Evolutionary conservation across 2,329 filamentous ascomycete genomes (phyloP), one percentile per base, ranked within the genome.

Genomic region (Thielaviopsis ethacetica): DNA sequence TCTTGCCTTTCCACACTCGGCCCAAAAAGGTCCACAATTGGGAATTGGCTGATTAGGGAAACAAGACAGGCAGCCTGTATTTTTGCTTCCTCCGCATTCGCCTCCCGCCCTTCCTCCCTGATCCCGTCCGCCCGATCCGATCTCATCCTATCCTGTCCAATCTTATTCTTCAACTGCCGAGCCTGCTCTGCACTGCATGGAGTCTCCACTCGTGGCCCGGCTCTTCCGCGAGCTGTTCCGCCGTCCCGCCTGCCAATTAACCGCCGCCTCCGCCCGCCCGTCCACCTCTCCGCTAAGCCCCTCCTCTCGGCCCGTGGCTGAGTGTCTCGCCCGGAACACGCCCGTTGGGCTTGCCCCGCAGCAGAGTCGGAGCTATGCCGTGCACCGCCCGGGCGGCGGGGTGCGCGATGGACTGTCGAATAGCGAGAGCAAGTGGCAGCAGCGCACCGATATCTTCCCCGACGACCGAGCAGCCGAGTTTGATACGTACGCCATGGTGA

Each of bases 151-250:
- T 34, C 30, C 30, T 4, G n/a, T 15, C 38, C 13, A n/a, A n/a
- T n/a, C 38, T 15, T n/a, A 54, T 62, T 50, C 54, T 52, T 60
- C 58, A 24, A 52, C 13, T 49, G 27, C 27, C n/a, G 53, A 7
- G 15, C 26, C 26, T 53, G 56, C 60, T 44, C n/a, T n/a, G n/a
- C n/a, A n/a, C n/a, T 10, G 12, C 15, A 95, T 95, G 90, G 90
- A 95, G 73, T 91, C 88, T 19, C 85, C 85, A 61, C 75, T 88
- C 62, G 78, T 90, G 64, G 81, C 81, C 54, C 85, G 85, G 68
- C 78, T 95, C 68, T 91, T 96, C 67, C 82, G 86, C 66, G 87
- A 89, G 74, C 81, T 97, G 50, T 94, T 95, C 66, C 82, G 82
- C 52, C 87, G 56, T 17, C 80, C 81, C 54, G 77, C 82, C 55